These are phyloP conservation scores for Xylaria sp. DNA, from an alignment of 2,329 filamentous ascomycete genomes.

Conservation along the genomic window DNA sequence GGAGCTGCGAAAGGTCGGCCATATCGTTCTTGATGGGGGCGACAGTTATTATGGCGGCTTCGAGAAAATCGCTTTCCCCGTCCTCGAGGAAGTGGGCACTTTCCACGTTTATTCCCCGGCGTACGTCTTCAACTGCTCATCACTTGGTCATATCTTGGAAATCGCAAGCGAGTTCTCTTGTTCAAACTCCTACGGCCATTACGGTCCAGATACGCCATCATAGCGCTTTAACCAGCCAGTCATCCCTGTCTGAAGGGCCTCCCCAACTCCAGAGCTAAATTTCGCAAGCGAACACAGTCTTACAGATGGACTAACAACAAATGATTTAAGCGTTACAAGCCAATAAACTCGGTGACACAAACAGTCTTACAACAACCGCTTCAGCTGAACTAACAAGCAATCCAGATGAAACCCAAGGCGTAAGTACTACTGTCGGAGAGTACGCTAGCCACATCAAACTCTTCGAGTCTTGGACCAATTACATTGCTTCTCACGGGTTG, in stretches of 20 bases:
- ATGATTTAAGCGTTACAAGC: background rate
- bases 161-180: slow-evolving; percentile 24
- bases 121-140: slow-evolving; percentile 16
- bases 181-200: background rate
- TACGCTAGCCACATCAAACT: background rate
- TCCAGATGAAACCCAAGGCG: background rate
- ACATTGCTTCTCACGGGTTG: background rate
- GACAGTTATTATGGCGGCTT: slow-evolving; percentile 1
- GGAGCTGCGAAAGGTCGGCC: slow-evolving; percentile 5
- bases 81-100: slow-evolving; percentile 11
- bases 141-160: slow-evolving; percentile 12
- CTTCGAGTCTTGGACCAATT: background rate
- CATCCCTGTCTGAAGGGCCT: background rate
- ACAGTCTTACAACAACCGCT: background rate
- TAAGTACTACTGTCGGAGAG: background rate
- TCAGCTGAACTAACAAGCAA: background rate
- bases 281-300: background rate
- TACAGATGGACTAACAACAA: background rate
- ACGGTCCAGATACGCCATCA: background rate
- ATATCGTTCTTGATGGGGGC: slow-evolving; percentile 7
- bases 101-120: slow-evolving; percentile 11
- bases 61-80: slow-evolving; percentile 14
- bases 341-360: background rate
- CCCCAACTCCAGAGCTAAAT: background rate
- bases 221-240: no score